phyloP scores from a whole-genome alignment of 1,139 yeast species.

The Suhomyces taliae region DNA sequence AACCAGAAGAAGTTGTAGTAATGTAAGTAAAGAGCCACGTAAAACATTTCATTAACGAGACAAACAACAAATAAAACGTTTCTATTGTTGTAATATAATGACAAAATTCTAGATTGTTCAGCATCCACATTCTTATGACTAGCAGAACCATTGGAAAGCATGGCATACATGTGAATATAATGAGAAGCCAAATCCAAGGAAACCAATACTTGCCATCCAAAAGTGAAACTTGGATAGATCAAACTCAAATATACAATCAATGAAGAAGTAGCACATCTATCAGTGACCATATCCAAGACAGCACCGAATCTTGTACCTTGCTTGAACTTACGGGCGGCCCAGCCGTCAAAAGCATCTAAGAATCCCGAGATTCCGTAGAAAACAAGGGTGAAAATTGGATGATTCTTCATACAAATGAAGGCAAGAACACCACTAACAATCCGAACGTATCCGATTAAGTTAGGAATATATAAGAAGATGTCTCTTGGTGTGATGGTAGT shows the following conservation, averaged over 20 bases:
- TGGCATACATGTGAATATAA: constrained; percentile 98
- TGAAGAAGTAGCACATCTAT: constrained; percentile 93
- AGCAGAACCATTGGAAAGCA: constrained; percentile 72
- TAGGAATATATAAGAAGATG: constrained; percentile 81
- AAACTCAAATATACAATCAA: constrained; percentile 82
- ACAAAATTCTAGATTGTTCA: constrained; percentile 68
- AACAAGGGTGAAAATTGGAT: constrained; percentile 74
- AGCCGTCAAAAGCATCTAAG: constrained; percentile 95
- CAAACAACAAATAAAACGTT: constrained; percentile 84
- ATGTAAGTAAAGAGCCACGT: constrained; percentile 81
- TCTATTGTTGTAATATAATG: constrained; percentile 84
- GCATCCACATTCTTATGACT: constrained; percentile 84
- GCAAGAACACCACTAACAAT: constrained; percentile 81
- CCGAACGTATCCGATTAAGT: constrained; percentile 84
- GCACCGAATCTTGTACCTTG: constrained; percentile 96
- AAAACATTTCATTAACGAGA: constrained; percentile 89
- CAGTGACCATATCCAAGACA: constrained; percentile 98
- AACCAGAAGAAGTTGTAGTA: constrained; percentile 65
- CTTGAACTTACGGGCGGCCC: constrained; percentile 84
- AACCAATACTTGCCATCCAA: constrained; percentile 82
- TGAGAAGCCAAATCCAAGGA: constrained; percentile 93
- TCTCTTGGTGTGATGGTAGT: constrained; percentile 40
- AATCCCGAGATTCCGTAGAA: constrained; percentile 87
- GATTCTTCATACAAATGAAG: constrained; percentile 75
- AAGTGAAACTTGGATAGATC: constrained; percentile 63